phyloP scores from a whole-genome alignment of 106 monocot genomes.

The Dioscorea dumetorum region DNA sequence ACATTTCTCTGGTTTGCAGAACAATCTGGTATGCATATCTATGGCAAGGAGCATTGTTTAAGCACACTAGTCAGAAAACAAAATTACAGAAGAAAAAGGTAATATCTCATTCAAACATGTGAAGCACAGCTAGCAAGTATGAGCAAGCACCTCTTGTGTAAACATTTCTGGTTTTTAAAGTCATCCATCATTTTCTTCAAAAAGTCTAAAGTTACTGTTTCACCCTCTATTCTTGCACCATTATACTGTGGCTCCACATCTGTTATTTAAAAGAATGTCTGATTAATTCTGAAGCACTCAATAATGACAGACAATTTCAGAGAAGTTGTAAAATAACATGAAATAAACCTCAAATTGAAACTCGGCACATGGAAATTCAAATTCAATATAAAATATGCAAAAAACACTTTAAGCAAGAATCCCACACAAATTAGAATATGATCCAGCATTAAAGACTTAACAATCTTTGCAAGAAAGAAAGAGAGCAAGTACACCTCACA shows the following conservation, averaged over 20 bases:
- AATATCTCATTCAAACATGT: too few species aligned
- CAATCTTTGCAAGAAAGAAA: too few species aligned
- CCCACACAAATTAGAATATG: too few species aligned
- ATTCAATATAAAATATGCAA: too few species aligned
- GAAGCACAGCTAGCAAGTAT: not conserved
- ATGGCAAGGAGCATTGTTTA: not conserved
- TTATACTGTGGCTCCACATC: slow-evolving; percentile 86
- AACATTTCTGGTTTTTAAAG: slow-evolving; percentile 74
- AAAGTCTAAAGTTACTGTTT: slow-evolving; percentile 75
- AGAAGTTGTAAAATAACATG: too few species aligned
- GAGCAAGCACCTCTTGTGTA: slow-evolving; percentile 78
- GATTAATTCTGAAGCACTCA: not conserved
- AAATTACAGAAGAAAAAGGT: too few species aligned
- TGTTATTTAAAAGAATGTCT: slow-evolving; percentile 14
- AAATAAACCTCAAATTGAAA: too few species aligned
- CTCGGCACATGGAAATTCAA: too few species aligned
- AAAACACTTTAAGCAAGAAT: too few species aligned
- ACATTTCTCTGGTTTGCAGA: slow-evolving; percentile 60
- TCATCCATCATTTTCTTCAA: slow-evolving; percentile 94
- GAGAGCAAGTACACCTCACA: too few species aligned
- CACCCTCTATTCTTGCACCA: slow-evolving; percentile 95
- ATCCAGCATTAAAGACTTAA: too few species aligned
- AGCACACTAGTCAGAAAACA: too few species aligned
- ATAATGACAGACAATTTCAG: not conserved
- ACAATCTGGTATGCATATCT: slow-evolving; percentile 94